Evolutionary conservation across 352 stramenopile genomes (phyloP), one percentile per base, ranked within the genome.

Genomic region (Thraustochytrium striatum): DNA sequence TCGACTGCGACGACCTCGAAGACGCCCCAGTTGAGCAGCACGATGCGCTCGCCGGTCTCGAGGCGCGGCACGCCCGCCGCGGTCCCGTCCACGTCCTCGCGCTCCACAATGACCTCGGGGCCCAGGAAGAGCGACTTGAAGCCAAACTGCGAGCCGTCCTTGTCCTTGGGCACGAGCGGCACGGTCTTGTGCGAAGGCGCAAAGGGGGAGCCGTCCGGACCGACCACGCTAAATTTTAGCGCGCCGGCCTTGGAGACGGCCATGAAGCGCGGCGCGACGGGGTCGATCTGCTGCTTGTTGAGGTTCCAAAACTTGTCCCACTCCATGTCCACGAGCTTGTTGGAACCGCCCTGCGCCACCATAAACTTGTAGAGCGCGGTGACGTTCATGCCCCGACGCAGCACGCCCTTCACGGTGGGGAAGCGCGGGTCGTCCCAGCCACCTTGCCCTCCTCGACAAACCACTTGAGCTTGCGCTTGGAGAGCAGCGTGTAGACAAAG

Each of bases 261-360:
- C 87, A 99, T 99, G 89, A 97, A 99, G 57, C 97, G 91, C 72
- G 90, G 92, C 1, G 94, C 92, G 19, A 86, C 91, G 13, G 92
- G 92, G 86, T 99, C 97, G 72, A 99, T 90, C 78, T 98, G 90
- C 72, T 96, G 95, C 89, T 99, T 99, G 90, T 99, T 99, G 73
- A 97, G 89, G 13, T 92, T 96, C 96, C 96, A 99, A 82, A 99
- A 99, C 85, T 98, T 98, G 88, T 97, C 94, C 96, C 96, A 99
- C 78, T 99, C 95, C 95, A 84, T 84, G 1, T 84, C 57, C 25
- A 78, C 57, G 30, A 35, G 5, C n/a, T 82, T 82, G 41, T 72
- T 84, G 65, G 39, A 98, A 52, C 94, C 94, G 65, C 96, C 96
- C 85, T 99, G 95, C 62, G 88, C 92, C 85, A 98, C 85, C 70